Conservation (phyloP, 495 filamentous ascomycete genomes). For the Neurospora sp. region DNA sequence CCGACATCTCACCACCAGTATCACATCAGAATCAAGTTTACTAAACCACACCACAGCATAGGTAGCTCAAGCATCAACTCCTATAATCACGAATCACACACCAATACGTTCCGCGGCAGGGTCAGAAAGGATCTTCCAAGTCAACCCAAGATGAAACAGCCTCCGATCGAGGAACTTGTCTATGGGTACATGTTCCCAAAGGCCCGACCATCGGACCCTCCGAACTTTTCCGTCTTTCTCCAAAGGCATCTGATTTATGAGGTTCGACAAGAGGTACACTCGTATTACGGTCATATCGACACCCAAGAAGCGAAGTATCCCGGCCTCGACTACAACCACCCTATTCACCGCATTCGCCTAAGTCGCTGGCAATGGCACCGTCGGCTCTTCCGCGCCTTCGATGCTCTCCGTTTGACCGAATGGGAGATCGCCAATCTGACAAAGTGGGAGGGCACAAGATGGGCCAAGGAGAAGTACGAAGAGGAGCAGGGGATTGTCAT, state of each 20-base stretch:
- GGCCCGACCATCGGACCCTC: conserved; percentile 38
- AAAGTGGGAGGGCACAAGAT: conserved; percentile 90
- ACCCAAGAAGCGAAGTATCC: conserved; percentile 84
- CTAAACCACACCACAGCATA: not conserved
- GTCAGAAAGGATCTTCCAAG: not conserved
- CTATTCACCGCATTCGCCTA: conserved; percentile 73
- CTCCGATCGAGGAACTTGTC: conserved; percentile 42
- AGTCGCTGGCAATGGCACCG: conserved; percentile 73
- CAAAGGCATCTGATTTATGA: conserved; percentile 68
- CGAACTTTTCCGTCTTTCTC: conserved; percentile 43
- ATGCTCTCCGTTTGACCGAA: conserved; percentile 63
- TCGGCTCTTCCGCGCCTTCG: conserved; percentile 72
- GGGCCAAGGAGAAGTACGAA: conserved; percentile 78
- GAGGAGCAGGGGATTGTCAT: conserved; percentile 63
- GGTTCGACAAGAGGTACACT: conserved; percentile 73
- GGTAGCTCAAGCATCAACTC: not conserved
- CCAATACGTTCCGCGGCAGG: not conserved
- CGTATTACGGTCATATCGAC: conserved; percentile 78
- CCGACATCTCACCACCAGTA: not conserved
- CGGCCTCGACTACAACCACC: conserved; percentile 75
- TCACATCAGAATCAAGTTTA: not conserved
- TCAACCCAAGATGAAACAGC: conserved; percentile 40
- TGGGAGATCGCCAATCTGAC: conserved; percentile 70
- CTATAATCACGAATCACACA: not conserved
- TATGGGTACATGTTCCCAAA: conserved; percentile 47